Percentiles rank a stretch among this genome's conserved stretches.
phyloP scores from a whole-genome alignment of 768 basidiomycete species.

The Mycena venus region DNA sequence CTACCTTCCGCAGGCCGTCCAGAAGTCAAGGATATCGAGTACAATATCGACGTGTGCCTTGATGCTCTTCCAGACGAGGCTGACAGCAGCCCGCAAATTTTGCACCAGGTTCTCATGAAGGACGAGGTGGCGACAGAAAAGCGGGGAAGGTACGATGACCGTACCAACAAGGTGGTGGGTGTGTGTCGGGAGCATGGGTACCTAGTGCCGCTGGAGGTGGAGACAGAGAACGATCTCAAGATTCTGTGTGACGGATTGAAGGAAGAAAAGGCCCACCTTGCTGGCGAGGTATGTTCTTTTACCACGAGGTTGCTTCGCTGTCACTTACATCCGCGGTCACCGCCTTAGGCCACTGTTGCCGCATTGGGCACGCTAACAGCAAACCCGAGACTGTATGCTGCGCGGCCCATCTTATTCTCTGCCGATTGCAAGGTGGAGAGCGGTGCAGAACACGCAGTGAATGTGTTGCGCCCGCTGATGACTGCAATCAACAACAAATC shows the following conservation, averaged over 20 bases:
- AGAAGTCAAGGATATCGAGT: background rate
- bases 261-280: background rate
- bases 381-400: background rate
- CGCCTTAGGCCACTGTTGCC: background rate
- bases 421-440: constrained; percentile 1
- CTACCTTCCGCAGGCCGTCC: background rate
- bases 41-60: background rate
- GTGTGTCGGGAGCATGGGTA: background rate
- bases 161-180: background rate
- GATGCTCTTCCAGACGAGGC: background rate
- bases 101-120: constrained; percentile 1
- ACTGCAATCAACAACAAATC: background rate
- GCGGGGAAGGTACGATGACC: background rate
- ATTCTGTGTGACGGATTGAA: background rate
- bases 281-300: background rate
- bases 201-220: background rate
- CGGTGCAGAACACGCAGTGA: background rate
- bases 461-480: background rate
- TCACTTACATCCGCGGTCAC: background rate
- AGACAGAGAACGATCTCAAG: too few species aligned
- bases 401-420: constrained; percentile 8
- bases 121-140: constrained; percentile 10
- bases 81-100: background rate
- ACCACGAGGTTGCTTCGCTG: background rate
- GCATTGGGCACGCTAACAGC: background rate